Evolutionary conservation across 139 green algal genomes (phyloP), one percentile per base, ranked within the genome.

Genomic region (Desmodesmus armatus): DNA sequence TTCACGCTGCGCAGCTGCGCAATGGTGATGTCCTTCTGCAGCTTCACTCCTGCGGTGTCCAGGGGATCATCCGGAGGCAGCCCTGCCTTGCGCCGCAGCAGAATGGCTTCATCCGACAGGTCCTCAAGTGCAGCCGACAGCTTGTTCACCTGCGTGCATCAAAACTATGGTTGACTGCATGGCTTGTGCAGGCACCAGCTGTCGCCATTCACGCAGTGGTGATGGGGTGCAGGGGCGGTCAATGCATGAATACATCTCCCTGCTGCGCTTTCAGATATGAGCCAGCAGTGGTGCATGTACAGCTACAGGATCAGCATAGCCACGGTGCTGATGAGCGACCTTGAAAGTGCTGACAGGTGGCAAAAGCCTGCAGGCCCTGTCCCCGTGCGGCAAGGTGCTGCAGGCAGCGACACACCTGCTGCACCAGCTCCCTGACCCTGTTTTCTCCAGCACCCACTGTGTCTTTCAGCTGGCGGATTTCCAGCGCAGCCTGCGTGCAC

Each of bases 381-480:
- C n/a, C n/a, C n/a, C n/a, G n/a, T n/a, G n/a, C n/a, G n/a, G n/a
- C n/a, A n/a, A n/a, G n/a, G n/a, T n/a, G n/a, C n/a, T n/a, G n/a
- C n/a, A n/a, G n/a, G n/a, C n/a, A n/a, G n/a, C n/a, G n/a, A n/a
- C 55, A 5, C 27, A 82, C 76, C 78, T 88, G 82, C 47, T 82
- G 72, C 23, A 89, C 81, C 25, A 94, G 87, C 65, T 88, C 85
- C 9, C 75, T 51, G 11, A 88, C 71, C 29, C 89, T 88, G 21
- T 53, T 53, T 63, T 94, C 81, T 43, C 87, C 78, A 83, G 87
- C 84, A 51, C 80, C 60, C 47, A 95, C 65, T 6, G 83, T 76
- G 21, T 90, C 66, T 74, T 95, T 93, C 31, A 95, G 83, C 58
- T 88, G 47, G n/a, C 83, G 82, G 73, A 95, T 93, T 80, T 94